phyloP scores from a whole-genome alignment of 2,329 filamentous ascomycete species.

The Stachybotrys chartarum region DNA sequence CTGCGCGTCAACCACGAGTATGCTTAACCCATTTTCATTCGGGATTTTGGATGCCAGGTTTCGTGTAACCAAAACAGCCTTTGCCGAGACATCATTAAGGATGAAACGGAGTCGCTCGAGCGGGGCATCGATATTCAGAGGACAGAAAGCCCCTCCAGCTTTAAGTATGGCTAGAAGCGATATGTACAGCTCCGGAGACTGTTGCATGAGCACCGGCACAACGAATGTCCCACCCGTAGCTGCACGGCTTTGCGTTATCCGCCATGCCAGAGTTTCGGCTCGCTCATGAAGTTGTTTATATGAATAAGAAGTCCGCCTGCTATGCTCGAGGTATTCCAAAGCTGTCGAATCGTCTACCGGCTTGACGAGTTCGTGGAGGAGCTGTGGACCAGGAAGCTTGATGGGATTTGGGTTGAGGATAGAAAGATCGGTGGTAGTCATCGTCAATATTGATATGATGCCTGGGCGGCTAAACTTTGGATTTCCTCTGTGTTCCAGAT shows the following conservation, averaged over 20 bases:
- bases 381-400: slow-evolving; percentile 32
- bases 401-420: slow-evolving; percentile 37
- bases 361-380: slow-evolving; percentile 56
- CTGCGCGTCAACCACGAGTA: slow-evolving; percentile 29
- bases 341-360: slow-evolving; percentile 15
- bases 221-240: slow-evolving; percentile 33
- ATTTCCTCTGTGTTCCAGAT: not conserved
- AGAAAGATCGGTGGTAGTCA: slow-evolving; percentile 21
- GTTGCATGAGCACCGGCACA: slow-evolving; percentile 70
- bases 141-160: slow-evolving; percentile 79
- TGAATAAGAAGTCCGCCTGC: slow-evolving; percentile 35
- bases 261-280: slow-evolving; percentile 48
- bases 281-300: slow-evolving; percentile 56
- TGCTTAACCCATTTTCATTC: slow-evolving; percentile 16
- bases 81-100: slow-evolving; percentile 65
- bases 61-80: slow-evolving; percentile 57
- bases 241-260: slow-evolving; percentile 25
- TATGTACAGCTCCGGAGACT: slow-evolving; percentile 72
- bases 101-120: slow-evolving; percentile 74
- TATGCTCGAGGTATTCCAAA: slow-evolving; percentile 22
- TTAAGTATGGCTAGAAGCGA: slow-evolving; percentile 72
- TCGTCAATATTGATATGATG: not conserved
- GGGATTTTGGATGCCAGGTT: slow-evolving; percentile 36
- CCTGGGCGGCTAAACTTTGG: not conserved
- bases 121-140: slow-evolving; percentile 72